These are phyloP conservation scores for Fusarium burgessii DNA, from an alignment of 2,329 filamentous ascomycete genomes.

Conservation along the genomic window DNA sequence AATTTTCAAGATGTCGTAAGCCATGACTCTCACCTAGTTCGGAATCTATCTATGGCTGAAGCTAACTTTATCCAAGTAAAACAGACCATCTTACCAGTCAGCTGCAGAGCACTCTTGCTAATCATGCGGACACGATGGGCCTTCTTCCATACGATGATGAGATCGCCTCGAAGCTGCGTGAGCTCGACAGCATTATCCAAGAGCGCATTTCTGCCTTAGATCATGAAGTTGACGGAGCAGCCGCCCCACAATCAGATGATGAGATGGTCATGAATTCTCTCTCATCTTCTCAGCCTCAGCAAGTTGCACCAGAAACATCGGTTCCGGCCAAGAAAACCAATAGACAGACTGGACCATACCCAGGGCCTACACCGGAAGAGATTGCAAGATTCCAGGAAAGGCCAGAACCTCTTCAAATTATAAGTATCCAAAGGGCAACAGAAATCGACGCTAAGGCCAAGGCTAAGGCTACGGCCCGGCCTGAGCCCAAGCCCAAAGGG, in stretches of 20 bases:
- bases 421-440: too few relatives aligned
- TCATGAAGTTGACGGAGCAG: neutral
- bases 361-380: too few relatives aligned
- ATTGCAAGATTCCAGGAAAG: too few relatives aligned
- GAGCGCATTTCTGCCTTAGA: neutral
- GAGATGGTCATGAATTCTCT: neutral
- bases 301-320: neutral
- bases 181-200: neutral
- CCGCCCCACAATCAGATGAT: neutral
- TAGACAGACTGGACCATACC: too few relatives aligned
- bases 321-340: neutral
- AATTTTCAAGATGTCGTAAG: neutral
- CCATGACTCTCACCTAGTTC: neutral
- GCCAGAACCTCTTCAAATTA: too few relatives aligned
- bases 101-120: neutral
- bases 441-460: too few relatives aligned
- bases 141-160: neutral
- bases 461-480: too few relatives aligned
- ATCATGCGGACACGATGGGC: neutral
- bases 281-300: neutral
- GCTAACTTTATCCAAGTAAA: neutral
- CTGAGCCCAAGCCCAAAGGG: too few relatives aligned
- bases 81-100: neutral
- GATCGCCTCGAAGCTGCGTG: neutral
- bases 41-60: neutral